Base-by-base conservation (phyloP, 2,329 filamentous ascomycete species). In the Colletotrichum neosansevieriae region DNA sequence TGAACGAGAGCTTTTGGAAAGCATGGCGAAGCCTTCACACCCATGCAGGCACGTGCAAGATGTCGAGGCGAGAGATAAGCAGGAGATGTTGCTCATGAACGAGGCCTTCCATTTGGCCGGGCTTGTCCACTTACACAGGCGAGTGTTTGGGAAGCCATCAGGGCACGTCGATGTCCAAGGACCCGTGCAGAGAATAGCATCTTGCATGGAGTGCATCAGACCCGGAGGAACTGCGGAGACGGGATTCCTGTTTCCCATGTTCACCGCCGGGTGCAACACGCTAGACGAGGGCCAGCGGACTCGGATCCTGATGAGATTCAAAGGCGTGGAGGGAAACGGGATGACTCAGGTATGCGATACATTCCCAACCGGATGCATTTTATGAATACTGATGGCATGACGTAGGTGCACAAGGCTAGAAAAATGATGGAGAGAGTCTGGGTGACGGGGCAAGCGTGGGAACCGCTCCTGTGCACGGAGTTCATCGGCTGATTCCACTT, bases 41-140 rank as follows among this genome's bases (percentile, higher is more conserved):
- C 80, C 79, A 44, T 86, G 79, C 72, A 76, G 78, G 58, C 81
- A 83, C 63, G 82, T 79, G 15, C 79, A 79, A 7, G 81, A 79
- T 15, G 84, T 88, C 47, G 83, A 87, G 61, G 83, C 84, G 63
- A 82, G 83, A 38, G 88, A 91, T 73, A 81, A 84, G 29, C 83
- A 83, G 4, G 91, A 92, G 73, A 89, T 93, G 77, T 82, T 86
- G 47, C 90, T 92, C 10, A 91, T 90, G 2, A 94, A 96, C 75
- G 87, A 91, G 74, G 90, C 92, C 2, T 95, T 93, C 77, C 92
- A 95, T 75, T 93, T 89, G 85, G 91, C 92, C 1, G 93, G 90
- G 0, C 81, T 94, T 11, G 86, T 95, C 4, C 92, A 96, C 74
- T 84, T 96, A 9, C 87, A 92, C 68, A 88, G 92, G 12, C 88